These are phyloP conservation scores for Neoscytalidium dimidiatum DNA, from an alignment of 2,329 filamentous ascomycete species.

Conservation along the genomic window DNA sequence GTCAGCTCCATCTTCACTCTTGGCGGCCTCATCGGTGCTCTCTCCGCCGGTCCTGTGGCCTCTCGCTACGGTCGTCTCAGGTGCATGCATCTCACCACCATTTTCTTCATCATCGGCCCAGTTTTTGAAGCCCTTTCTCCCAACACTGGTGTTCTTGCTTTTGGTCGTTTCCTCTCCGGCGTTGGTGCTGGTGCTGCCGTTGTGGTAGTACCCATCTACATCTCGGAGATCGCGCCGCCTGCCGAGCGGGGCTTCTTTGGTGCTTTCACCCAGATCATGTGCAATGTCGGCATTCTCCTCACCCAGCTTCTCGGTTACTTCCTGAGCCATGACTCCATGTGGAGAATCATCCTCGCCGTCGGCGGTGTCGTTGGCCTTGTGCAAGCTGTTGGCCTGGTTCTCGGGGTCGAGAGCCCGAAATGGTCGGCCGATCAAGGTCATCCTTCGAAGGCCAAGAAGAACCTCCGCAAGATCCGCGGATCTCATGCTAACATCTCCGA, in stretches of 20 bases:
- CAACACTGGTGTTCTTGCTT: constrained; percentile 65
- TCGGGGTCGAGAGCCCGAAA: constrained; percentile 79
- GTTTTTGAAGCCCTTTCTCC: constrained; percentile 71
- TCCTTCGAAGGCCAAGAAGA: constrained; percentile 61
- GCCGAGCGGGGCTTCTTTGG: constrained; percentile 75
- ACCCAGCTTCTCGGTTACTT: constrained; percentile 88
- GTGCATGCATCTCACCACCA: constrained; percentile 74
- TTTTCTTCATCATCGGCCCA: constrained; percentile 77
- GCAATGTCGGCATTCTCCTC: constrained; percentile 84
- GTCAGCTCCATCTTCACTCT: constrained; percentile 90
- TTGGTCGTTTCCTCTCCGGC: constrained; percentile 79
- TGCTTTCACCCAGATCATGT: constrained; percentile 85
- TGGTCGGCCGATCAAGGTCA: constrained; percentile 75
- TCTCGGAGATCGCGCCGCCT: constrained; percentile 82
- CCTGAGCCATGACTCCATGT: constrained; percentile 74
- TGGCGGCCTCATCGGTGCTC: constrained; percentile 81
- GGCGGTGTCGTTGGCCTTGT: constrained; percentile 68
- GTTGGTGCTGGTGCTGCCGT: constrained; percentile 85
- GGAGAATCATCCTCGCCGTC: constrained; percentile 79
- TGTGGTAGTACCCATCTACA: constrained; percentile 91
- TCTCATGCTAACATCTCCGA: constrained; percentile 67
- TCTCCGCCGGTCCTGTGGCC: constrained; percentile 77
- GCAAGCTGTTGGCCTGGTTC: constrained; percentile 69
- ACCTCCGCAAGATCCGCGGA: constrained; percentile 76
- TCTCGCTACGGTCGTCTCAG: constrained; percentile 73